These are phyloP conservation scores for Malus hybrid DNA, from an alignment of 331 rosid species.

Conservation along the genomic window DNA sequence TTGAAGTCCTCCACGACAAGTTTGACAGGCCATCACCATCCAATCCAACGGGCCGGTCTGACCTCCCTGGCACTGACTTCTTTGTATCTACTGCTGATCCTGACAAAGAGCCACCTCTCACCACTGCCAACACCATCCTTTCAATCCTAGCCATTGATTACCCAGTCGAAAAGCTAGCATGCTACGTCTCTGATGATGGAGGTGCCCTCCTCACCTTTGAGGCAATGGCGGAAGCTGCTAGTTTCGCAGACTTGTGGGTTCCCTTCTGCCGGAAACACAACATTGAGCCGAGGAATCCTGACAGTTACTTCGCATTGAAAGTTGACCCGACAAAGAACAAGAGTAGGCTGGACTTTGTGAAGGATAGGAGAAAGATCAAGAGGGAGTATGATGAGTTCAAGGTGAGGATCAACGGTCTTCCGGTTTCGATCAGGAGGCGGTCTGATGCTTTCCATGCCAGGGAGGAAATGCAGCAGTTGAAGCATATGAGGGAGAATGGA, in stretches of 20 bases:
- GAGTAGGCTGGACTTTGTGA: conserved; percentile 61
- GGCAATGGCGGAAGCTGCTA: conserved; percentile 98
- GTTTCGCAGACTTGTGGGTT: conserved; percentile 87
- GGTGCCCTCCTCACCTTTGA: conserved; percentile 81
- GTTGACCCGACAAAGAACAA: conserved; percentile 85
- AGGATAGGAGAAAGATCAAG: conserved; percentile 83
- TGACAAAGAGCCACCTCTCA: conserved; percentile 77
- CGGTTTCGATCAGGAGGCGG: conserved; percentile 81
- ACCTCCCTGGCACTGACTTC: conserved; percentile 60
- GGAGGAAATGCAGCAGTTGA: conserved; percentile 87
- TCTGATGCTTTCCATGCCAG: conserved; percentile 91
- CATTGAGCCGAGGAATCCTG: conserved; percentile 84
- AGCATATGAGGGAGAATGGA: conserved; percentile 60
- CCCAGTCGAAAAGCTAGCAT: conserved; percentile 78
- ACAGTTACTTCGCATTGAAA: conserved; percentile 60
- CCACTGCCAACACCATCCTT: conserved; percentile 81
- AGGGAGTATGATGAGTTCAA: conserved; percentile 93
- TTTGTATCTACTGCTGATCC: conserved; percentile 93
- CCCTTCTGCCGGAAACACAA: conserved; percentile 79
- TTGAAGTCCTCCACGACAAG: conserved; percentile 57
- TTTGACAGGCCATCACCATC: conserved; percentile 67
- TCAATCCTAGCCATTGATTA: conserved; percentile 79
- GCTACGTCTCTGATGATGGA: conserved; percentile 86
- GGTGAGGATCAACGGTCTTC: conserved; percentile 77
- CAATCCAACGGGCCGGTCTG: conserved; percentile 79